A percentile compares a stretch with the other conserved stretches of the same genome.
Conservation (phyloP, 2,329 filamentous ascomycete species). For the Alternaria sp. region DNA sequence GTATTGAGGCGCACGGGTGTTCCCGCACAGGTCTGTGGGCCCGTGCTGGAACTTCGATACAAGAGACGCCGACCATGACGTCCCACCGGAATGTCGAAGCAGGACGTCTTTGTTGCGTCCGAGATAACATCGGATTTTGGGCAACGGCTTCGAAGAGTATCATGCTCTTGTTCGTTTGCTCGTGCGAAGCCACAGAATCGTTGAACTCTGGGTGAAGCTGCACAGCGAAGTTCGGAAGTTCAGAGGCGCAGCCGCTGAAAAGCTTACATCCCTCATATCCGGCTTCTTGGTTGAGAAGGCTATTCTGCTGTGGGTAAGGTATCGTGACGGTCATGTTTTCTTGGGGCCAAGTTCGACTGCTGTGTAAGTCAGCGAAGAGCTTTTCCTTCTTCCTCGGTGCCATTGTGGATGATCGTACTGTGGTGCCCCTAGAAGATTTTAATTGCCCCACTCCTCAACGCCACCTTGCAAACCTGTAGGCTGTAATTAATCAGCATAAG, state of each 20-base stretch:
- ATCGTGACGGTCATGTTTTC: conserved; percentile 37
- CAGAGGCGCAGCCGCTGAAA: conserved; percentile 51
- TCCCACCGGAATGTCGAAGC: too few species aligned
- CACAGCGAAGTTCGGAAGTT: conserved; percentile 42
- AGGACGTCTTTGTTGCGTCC: too few species aligned
- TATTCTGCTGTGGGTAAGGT: conserved; percentile 49
- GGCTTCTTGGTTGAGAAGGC: conserved; percentile 39
- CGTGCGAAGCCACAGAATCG: conserved; percentile 36
- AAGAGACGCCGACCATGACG: too few species aligned
- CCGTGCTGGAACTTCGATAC: too few species aligned
- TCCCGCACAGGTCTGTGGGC: too few species aligned
- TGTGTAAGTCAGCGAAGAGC: conserved; percentile 36
- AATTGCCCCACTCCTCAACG: too few species aligned
- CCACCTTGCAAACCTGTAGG: too few species aligned
- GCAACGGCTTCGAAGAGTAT: conserved; percentile 44
- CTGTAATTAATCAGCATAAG: too few species aligned
- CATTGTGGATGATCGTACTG: conserved; percentile 47
- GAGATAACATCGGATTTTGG: conserved; percentile 4
- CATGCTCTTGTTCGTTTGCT: conserved; percentile 38
- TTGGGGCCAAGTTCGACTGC: conserved; percentile 33
- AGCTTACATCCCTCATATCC: conserved; percentile 51
- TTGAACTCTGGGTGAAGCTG: conserved; percentile 39
- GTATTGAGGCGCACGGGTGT: too few species aligned
- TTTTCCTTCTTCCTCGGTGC: conserved; percentile 40
- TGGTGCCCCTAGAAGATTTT: too few species aligned